Evolutionary conservation across 768 basidiomycete species (phyloP), one percentile per base, ranked within the genome.

Genomic region (Boletus patriciae): DNA sequence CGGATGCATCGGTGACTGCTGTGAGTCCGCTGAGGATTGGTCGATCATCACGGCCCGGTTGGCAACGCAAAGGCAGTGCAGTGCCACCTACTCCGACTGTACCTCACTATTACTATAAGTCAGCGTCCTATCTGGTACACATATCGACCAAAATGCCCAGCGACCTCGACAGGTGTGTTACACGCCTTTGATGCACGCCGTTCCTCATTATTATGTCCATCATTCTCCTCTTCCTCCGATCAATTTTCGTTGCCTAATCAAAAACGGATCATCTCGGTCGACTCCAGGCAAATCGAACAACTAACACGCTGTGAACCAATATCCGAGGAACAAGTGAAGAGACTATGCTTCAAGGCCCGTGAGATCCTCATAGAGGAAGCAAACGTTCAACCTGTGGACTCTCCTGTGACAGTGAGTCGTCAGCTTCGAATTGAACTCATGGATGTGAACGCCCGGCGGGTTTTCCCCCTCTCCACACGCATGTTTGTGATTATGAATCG

Each of bases 361-460:
- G 97, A 98, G 76, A 95, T 98, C 54, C 78, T 98, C 33, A 92
- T 98, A 65, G 96, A 98, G 74, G 96, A 98, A 74, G 96, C 90
- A 3, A 99, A 99, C 70, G 94, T 99, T 2, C 95, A 98, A 71
- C 84, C 87, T 62, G 90, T 98, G 34, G 95, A 98, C 76, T 88
- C 94, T 44, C 96, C 96, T 15, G 94, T 98, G 15, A 98, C 96
- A 65, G 94, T 88, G 76, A 75, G 85, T 77, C 48, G 43, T 55
- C 52, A 4, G n/a, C 49, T 62, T 48, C 19, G 25, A 29, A 41
- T 21, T 3, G 31, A 50, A 41, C 31, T 21, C 48, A 29, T 33
- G 40, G 25, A 60, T 25, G 48, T 46, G 47, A 64, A 50, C 27
- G 21, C 11, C 29, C 21, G 48, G 18, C 47, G 43, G 29, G 8